Evolutionary conservation across 1,139 yeast species (phyloP).

Genomic region (Suhomyces guaymorum): DNA sequence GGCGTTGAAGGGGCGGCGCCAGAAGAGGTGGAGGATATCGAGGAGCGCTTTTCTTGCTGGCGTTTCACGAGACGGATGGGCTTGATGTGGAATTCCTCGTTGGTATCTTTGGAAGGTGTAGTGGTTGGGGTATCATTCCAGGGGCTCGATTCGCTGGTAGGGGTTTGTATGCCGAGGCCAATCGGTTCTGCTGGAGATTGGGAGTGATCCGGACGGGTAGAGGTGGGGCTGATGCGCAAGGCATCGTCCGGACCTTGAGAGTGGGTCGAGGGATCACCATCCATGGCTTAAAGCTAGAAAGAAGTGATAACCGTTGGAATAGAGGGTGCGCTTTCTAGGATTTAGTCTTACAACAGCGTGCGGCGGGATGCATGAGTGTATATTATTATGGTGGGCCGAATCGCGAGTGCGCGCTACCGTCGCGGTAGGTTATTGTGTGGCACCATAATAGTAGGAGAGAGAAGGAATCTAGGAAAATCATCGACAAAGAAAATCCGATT

Average conservation of each 20-base stretch:
- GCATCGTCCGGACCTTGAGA: neutral
- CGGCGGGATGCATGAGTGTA: too few relatives aligned
- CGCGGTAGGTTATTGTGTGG: too few relatives aligned
- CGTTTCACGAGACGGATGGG: constrained; percentile 39
- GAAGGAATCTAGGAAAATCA: too few relatives aligned
- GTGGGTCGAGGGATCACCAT: constrained; percentile 2
- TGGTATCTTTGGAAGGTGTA: constrained; percentile 7
- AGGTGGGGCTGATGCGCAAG: constrained; percentile 1
- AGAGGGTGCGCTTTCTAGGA: too few relatives aligned
- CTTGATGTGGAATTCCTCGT: constrained; percentile 21
- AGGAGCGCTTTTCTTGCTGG: constrained; percentile 19
- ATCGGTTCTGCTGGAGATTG: constrained; percentile 6
- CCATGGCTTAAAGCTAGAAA: constrained; percentile 1
- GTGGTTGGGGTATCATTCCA: constrained; percentile 14
- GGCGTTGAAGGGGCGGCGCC: constrained; percentile 5
- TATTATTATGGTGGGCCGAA: too few relatives aligned
- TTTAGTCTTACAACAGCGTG: too few relatives aligned
- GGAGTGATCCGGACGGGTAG: neutral
- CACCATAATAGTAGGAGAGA: too few relatives aligned
- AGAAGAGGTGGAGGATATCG: constrained; percentile 10
- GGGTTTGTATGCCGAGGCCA: too few relatives aligned
- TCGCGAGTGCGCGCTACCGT: too few relatives aligned
- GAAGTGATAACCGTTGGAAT: neutral
- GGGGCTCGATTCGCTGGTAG: constrained; percentile 14
- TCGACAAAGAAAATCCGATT: too few relatives aligned